phyloP scores from a whole-genome alignment of 2,329 filamentous ascomycete species.

The Plenodomus lindquistii region DNA sequence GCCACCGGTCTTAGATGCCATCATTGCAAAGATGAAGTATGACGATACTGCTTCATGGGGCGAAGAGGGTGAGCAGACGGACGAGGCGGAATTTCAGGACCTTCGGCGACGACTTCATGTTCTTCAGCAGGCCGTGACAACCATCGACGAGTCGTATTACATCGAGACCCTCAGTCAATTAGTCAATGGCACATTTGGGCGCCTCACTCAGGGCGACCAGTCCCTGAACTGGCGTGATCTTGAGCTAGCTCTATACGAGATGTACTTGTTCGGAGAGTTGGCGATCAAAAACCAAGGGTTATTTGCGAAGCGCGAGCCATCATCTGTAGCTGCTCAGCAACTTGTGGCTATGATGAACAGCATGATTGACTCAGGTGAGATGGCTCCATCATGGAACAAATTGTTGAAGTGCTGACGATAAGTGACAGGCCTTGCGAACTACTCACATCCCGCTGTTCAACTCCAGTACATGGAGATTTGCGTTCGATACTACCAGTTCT shows the following conservation, averaged over 20 bases:
- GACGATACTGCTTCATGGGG: slow-evolving; percentile 95
- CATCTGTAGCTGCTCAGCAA: slow-evolving; percentile 75
- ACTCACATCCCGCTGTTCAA: slow-evolving; percentile 87
- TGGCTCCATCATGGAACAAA: slow-evolving; percentile 24
- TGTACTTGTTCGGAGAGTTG: slow-evolving; percentile 93
- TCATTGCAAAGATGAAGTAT: slow-evolving; percentile 95
- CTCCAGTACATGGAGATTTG: slow-evolving; percentile 99
- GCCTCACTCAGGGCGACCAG: slow-evolving; percentile 69
- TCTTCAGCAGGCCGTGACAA: slow-evolving; percentile 88
- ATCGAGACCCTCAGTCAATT: slow-evolving; percentile 85
- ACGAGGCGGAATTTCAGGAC: slow-evolving; percentile 97
- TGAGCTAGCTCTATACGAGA: slow-evolving; percentile 90
- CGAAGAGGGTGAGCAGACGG: slow-evolving; percentile 89
- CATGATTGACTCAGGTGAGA: slow-evolving; percentile 86
- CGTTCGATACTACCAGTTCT: slow-evolving; percentile 90
- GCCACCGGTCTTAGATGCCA: slow-evolving; percentile 84
- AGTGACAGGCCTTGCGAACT: slow-evolving; percentile 73
- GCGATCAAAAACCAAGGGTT: slow-evolving; percentile 86
- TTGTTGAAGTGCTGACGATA: slow-evolving; percentile 27
- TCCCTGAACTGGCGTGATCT: slow-evolving; percentile 93
- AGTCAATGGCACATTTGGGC: slow-evolving; percentile 84
- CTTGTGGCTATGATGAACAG: slow-evolving; percentile 91
- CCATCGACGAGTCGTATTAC: slow-evolving; percentile 85
- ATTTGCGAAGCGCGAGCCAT: slow-evolving; percentile 83
- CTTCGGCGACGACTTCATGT: slow-evolving; percentile 86